phyloP scores from a whole-genome alignment of 495 filamentous ascomycete genomes.

The Penicillium cinerascens region DNA sequence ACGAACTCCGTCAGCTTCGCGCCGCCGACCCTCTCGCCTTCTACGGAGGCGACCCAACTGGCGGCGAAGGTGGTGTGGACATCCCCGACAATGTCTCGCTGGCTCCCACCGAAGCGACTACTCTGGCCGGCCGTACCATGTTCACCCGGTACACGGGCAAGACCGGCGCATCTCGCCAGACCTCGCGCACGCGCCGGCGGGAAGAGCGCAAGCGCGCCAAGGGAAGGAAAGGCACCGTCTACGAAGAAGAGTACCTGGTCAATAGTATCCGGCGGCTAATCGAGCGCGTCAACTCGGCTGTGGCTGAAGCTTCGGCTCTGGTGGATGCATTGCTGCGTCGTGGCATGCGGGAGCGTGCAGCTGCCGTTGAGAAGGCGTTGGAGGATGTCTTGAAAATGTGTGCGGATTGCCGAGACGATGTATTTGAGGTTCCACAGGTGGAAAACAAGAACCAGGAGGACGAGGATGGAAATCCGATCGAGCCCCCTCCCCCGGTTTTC shows the following conservation, averaged over 20 bases:
- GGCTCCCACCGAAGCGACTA: constrained; percentile 77
- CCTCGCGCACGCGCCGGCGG: constrained; percentile 73
- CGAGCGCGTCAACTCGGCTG: constrained; percentile 71
- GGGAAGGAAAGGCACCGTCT: constrained; percentile 93
- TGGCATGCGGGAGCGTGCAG: constrained; percentile 81
- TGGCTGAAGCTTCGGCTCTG: constrained; percentile 65
- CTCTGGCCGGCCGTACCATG: constrained; percentile 66
- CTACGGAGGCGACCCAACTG: constrained; percentile 64
- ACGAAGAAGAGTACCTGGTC: constrained; percentile 95
- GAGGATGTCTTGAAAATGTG: constrained; percentile 69
- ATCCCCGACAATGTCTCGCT: constrained; percentile 90
- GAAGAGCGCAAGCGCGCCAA: constrained; percentile 94
- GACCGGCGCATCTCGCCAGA: constrained; percentile 67
- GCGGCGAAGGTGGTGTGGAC: constrained; percentile 53
- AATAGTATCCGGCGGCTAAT: constrained; percentile 80
- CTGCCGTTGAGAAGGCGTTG: constrained; percentile 68
- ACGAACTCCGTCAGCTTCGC: constrained; percentile 76
- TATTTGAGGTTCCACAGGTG: constrained; percentile 49
- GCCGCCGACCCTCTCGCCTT: constrained; percentile 75
- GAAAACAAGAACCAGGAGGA: not conserved
- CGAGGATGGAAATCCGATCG: constrained; percentile 6
- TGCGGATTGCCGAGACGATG: constrained; percentile 57
- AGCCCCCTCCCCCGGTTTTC: constrained; percentile 25
- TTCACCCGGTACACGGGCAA: constrained; percentile 91
- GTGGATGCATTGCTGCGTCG: constrained; percentile 72